Base-by-base conservation (phyloP, 805 yeast species). In the Candida succiphila region DNA sequence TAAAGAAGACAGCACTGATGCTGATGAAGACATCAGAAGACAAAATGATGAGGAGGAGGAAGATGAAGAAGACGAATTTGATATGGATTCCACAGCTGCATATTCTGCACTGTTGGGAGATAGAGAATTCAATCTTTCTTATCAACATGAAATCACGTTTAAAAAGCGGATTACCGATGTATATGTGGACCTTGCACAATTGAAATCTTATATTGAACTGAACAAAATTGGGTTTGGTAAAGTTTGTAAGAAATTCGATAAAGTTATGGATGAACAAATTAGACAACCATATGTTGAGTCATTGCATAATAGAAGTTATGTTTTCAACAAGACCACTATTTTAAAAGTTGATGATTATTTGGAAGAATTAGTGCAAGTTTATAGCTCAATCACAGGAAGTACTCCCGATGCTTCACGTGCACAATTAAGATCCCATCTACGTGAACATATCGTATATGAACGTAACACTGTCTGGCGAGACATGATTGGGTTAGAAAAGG, bases 391-490 rank as follows among this genome's bases (percentile, higher is more conserved):
- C 35, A 53, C 51, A 2, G 36, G 43, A 17, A 37, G 38, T 14
- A 22, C 42, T 3, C 25, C 37, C 19, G 53, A 48, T 20, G 39
- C 36, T 8, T 21, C 51, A 4, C 38, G 39, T 29, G 24, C 24
- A 1, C 52, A 51, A 31, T 57, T 78, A 40, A 72, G 74, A 36
- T 66, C 77, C 2, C 74, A 68, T 40, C 56, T 70, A 36, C 58
- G 74, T 43, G 76, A 70, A 40, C 74, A 68, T 40, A 69, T 69
- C 31, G 73, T 70, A 3, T 70, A 72, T 69, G 75, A 70, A 46
- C 54, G 76, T 48, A 65, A 69, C 39, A 69, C 75, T 0, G 69
- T 70, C 12, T 70, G 75, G 75, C 62, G 69, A 45, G 74, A 69
- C 41, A 67, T 69, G 74, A 64, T 69, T 36, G 74, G 73, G 2